Base-by-base conservation (phyloP, 768 basidiomycete species). In the Lactarius sp. region DNA sequence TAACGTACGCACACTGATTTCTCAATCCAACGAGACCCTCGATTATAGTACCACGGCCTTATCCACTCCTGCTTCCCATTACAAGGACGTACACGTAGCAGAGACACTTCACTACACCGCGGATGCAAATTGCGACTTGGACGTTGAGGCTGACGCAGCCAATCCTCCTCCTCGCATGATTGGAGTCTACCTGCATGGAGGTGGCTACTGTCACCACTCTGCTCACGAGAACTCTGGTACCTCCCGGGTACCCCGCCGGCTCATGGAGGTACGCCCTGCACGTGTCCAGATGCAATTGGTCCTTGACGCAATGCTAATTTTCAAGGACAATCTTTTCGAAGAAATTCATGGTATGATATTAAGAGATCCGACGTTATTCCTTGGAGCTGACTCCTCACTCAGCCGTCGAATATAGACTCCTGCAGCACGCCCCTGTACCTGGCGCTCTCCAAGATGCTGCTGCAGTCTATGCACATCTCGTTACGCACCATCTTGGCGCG, bases 121-220 rank as follows among this genome's bases (percentile, higher is more conserved):
- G 12, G 33, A 59, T 47, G 4, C 59, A 59, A 22, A 33, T n/a
- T 62, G 59, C 6, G 51, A 66, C 6, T 33, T 70, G 16, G 71
- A 76, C 59, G 64, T 76, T 33, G 71, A 71, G 60, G 60, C 61
- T 8, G 68, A 64, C 18, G 69, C 68, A 7, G 71, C 69, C 6
- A 69, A 74, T 22, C 69, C 70, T 2, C 75, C 77, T 6, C 59
- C 64, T 0, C 57, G 18, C 10, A 50, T 80, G 39, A 74, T 83
- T 41, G 81, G 81, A 2, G 74, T 83, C 16, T 83, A 80, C 71
- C 74, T 82, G 70, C 82, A 83, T 56, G 82, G 82, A 22, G 81
- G 82, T 20, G 82, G 81, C 14, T 83, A 82, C 61, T 82, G 79
- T 66, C 82, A 83, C 64, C 82, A 82, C 80, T 83, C 81, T 27